These are phyloP conservation scores for Isoetes taiwanensis DNA, from an alignment of 75 land plant species.

Conservation along the genomic window DNA sequence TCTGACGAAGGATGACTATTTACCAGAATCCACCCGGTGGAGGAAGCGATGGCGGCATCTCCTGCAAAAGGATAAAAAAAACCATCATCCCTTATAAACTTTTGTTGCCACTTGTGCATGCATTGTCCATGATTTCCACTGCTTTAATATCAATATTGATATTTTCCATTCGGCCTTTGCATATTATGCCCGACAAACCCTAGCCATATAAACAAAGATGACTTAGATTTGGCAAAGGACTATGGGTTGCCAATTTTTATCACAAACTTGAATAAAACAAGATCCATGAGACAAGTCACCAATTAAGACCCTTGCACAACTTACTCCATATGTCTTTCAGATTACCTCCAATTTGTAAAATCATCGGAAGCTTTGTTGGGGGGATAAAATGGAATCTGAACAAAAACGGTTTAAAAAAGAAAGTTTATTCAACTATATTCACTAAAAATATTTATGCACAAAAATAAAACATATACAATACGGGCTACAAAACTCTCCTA, in stretches of 20 bases:
- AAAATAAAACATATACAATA: conserved; percentile 8
- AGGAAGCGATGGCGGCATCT: conserved; percentile 93
- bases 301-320: no score
- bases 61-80: conserved; percentile 76
- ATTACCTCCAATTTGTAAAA: conserved; percentile 64
- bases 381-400: conserved; percentile 74
- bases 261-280: background rate
- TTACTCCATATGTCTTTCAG: no score
- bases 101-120: conserved; percentile 92
- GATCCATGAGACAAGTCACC: no score
- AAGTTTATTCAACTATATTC: background rate
- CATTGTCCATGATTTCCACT: conserved; percentile 88
- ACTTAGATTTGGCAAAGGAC: no score
- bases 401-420: background rate
- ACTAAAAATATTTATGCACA: background rate
- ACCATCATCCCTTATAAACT: conserved; percentile 28
- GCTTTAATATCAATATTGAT: conserved; percentile 42
- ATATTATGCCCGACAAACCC: conserved; percentile 56
- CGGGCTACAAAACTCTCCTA: conserved; percentile 87
- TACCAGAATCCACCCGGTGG: conserved; percentile 99
- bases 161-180: conserved; percentile 33
- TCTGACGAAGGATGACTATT: background rate
- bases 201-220: no score
- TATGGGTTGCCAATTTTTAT: background rate
- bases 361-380: conserved; percentile 72